phyloP scores from a whole-genome alignment of 192 early-diverging fungal species.

The Spizellomyces sp. region DNA sequence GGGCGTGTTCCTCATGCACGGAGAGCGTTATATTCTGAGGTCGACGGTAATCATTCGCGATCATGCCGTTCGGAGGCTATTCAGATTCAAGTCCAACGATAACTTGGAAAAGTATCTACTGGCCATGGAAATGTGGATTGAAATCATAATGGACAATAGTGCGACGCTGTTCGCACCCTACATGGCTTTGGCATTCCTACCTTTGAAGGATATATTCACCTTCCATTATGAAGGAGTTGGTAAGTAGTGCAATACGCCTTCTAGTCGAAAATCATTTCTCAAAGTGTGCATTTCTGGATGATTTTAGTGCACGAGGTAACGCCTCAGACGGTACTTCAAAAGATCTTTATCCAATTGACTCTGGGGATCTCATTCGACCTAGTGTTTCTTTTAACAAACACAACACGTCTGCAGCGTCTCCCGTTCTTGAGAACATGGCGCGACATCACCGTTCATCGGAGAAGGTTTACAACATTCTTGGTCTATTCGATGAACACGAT shows the following conservation, averaged over 20 bases:
- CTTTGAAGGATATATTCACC: not conserved
- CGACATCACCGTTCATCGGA: not conserved
- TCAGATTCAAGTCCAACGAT: not conserved
- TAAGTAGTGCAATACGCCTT: too few relatives aligned
- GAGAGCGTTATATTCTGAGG: not conserved
- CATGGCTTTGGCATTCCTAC: not conserved
- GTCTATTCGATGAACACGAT: not conserved
- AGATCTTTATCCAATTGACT: not conserved
- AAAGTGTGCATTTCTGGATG: too few relatives aligned
- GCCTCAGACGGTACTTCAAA: not conserved
- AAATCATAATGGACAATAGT: not conserved
- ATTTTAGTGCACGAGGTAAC: not conserved
- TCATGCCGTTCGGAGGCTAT: not conserved
- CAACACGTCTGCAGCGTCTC: not conserved
- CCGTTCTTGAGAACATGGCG: not conserved
- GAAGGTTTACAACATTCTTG: not conserved
- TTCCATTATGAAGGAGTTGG: not conserved
- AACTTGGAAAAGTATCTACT: not conserved
- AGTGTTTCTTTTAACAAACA: not conserved
- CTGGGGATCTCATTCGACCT: not conserved
- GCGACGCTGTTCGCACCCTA: not conserved
- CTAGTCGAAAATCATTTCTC: too few relatives aligned
- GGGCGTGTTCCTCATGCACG: not conserved
- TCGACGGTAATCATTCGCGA: constrained; percentile 1
- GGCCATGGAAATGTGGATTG: not conserved